A percentile compares a stretch with the other conserved stretches of the same genome.
Conservation (phyloP, 352 stramenopile species). For the Blastocystis sp. region DNA sequence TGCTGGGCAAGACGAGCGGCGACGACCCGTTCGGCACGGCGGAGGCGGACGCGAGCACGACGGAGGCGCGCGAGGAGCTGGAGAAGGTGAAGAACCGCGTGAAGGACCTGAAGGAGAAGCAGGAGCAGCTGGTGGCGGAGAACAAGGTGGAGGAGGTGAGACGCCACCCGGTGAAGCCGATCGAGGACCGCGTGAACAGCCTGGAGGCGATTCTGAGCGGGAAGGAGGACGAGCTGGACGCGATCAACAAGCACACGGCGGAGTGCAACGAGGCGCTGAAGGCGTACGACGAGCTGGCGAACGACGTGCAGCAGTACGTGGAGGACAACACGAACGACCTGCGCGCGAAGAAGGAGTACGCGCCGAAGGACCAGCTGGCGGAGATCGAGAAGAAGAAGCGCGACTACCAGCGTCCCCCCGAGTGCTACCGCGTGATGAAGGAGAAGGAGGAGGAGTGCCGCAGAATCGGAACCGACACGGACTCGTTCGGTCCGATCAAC, state of each 20-base stretch:
- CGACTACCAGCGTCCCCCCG: slow-evolving; percentile 36
- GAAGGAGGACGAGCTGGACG: slow-evolving; percentile 48
- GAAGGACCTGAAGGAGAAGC: slow-evolving; percentile 58
- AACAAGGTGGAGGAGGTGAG: slow-evolving; percentile 53
- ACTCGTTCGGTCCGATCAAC: slow-evolving; percentile 66
- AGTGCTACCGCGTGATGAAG: slow-evolving; percentile 63
- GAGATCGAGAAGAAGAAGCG: slow-evolving; percentile 58
- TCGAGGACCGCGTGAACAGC: slow-evolving; percentile 13
- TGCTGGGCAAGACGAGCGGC: slow-evolving; percentile 25
- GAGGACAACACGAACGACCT: slow-evolving; percentile 65
- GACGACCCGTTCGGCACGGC: slow-evolving; percentile 54
- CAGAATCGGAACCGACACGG: slow-evolving; percentile 45
- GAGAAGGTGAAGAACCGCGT: slow-evolving; percentile 52
- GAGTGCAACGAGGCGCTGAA: slow-evolving; percentile 49
- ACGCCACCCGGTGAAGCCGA: slow-evolving; percentile 48
- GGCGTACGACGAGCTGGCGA: slow-evolving; percentile 67
- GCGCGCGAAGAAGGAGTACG: slow-evolving; percentile 44
- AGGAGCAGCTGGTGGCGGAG: slow-evolving; percentile 17
- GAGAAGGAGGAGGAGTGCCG: slow-evolving; percentile 66
- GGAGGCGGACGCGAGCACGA: slow-evolving; percentile 30
- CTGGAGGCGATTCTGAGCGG: slow-evolving; percentile 22
- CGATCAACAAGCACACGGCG: slow-evolving; percentile 60
- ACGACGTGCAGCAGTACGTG: slow-evolving; percentile 59
- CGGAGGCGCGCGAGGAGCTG: slow-evolving; percentile 55
- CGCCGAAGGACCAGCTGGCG: slow-evolving; percentile 44